Conservation (phyloP, 805 yeast species). For the Yamadazyma scolyti region DNA sequence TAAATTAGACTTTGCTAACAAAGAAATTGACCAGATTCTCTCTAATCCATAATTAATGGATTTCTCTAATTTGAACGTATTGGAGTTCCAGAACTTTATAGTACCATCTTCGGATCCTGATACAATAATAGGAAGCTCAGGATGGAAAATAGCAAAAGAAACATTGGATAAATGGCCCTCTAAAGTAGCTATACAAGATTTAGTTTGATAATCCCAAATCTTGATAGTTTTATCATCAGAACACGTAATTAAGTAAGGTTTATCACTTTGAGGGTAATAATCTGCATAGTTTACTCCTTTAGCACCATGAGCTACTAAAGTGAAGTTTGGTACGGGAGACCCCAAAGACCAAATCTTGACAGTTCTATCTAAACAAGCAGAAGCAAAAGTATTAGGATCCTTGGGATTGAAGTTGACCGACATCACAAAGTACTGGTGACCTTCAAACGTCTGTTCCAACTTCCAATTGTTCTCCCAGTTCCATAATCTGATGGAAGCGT, state of each 20-base stretch:
- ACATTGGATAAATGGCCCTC: constrained; percentile 95
- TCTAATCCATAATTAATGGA: constrained; percentile 88
- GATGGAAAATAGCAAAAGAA: constrained; percentile 96
- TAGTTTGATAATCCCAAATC: constrained; percentile 97
- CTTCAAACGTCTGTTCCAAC: constrained; percentile 85
- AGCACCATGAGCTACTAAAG: constrained; percentile 84
- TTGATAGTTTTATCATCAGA: constrained; percentile 88
- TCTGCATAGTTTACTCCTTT: constrained; percentile 96
- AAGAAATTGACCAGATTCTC: constrained; percentile 93
- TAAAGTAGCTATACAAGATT: constrained; percentile 88
- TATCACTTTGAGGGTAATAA: constrained; percentile 95
- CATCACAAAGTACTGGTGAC: constrained; percentile 96
- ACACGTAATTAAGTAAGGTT: constrained; percentile 89
- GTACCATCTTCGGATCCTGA: constrained; percentile 98
- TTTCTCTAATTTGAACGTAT: constrained; percentile 90
- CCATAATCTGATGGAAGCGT: constrained; percentile 89
- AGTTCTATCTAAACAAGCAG: constrained; percentile 94
- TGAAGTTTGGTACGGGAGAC: constrained; percentile 82
- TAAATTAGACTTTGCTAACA: constrained; percentile 66
- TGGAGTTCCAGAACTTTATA: constrained; percentile 90
- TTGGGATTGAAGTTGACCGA: constrained; percentile 93
- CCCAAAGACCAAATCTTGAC: constrained; percentile 97
- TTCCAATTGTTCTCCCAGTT: constrained; percentile 97
- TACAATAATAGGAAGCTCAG: constrained; percentile 90
- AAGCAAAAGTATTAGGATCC: constrained; percentile 96